Base-by-base conservation (phyloP, 2,329 filamentous ascomycete genomes). In the Seiridium cupressi region DNA sequence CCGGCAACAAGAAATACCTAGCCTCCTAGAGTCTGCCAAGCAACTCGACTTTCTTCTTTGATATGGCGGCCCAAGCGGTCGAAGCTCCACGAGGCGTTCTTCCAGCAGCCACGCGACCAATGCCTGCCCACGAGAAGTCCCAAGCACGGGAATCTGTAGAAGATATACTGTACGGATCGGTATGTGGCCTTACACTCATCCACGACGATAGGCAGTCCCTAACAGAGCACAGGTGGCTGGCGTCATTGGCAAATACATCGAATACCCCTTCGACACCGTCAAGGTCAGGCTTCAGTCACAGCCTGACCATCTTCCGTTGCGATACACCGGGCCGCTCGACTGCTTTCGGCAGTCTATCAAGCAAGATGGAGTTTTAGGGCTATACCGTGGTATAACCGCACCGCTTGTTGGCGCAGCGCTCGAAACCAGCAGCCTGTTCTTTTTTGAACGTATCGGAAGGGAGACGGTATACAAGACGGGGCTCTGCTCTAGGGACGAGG, bases 221-320 rank as follows among this genome's bases (percentile, higher is more conserved):
- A 61, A 68, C 60, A 13, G 31, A 53, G 4, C 6, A 1, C 65
- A 93, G 90, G 75, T 85, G 61, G 93, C 94, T 59, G 95, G 95
- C 62, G 86, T 96, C 61, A 88, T 92, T 42, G 94, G 94, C 63
- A 99, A 98, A 80, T 92, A 94, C 74, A 94, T 99, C 72, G 95
- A 99, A 75, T 99, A 97, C 74, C 95, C 95, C 32, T 99, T 99
- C 77, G 95, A 99, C 77, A 99, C 95, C 0, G 89, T 99, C 74
- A 99, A 99, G 78, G 95, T 99, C 62, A 91, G 95, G 46, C 85
- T 99, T 9, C 95, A 99, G 74, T 95, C 94, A n/a, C 94, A 98
- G 74, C 91, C 93, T 40, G 90, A 94, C 74, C 86, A 89, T 68
- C 81, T 92, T 2, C 93, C 92, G 13, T 84, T 93, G 26, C 88